Percentiles rank a stretch among this genome's conserved stretches.
These are phyloP conservation scores for Taphrina confusa DNA, from an alignment of 1,139 yeast species.

Conservation along the genomic window DNA sequence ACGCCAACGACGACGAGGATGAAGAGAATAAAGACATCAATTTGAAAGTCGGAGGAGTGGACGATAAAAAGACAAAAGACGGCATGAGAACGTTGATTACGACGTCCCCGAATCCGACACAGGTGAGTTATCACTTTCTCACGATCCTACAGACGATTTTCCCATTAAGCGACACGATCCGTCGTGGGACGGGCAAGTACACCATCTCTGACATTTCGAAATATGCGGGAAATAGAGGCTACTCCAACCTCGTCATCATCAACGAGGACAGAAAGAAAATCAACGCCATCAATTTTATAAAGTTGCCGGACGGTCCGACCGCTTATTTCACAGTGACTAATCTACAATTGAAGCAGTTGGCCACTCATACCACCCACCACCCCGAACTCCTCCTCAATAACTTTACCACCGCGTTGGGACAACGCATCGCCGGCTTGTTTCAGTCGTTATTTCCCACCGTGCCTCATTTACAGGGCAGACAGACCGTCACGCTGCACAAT, in stretches of 20 bases:
- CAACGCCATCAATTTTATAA: slow-evolving; percentile 88
- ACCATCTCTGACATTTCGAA: slow-evolving; percentile 82
- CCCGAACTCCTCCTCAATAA: slow-evolving; percentile 92
- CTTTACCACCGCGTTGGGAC: slow-evolving; percentile 87
- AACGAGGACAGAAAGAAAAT: slow-evolving; percentile 92
- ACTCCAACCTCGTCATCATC: slow-evolving; percentile 80
- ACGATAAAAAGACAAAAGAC: slow-evolving; percentile 66
- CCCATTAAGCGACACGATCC: slow-evolving; percentile 82
- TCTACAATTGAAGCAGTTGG: slow-evolving; percentile 68
- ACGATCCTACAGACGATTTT: slow-evolving; percentile 79
- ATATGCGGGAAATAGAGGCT: slow-evolving; percentile 76
- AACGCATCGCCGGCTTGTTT: slow-evolving; percentile 86
- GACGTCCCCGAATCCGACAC: slow-evolving; percentile 81
- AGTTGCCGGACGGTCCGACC: slow-evolving; percentile 92
- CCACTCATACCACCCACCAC: slow-evolving; percentile 85
- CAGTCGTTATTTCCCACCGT: slow-evolving; percentile 88
- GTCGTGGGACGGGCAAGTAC: slow-evolving; percentile 74
- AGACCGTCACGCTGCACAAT: slow-evolving; percentile 90
- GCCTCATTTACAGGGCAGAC: slow-evolving; percentile 93
- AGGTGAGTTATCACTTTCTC: slow-evolving; percentile 86
- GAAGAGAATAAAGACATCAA: slow-evolving; percentile 66
- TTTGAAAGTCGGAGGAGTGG: slow-evolving; percentile 66
- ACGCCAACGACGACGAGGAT: neutral
- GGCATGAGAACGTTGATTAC: slow-evolving; percentile 63
- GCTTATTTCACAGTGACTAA: slow-evolving; percentile 88